These are phyloP conservation scores for Coemansia sp. DNA, from an alignment of 192 early-diverging fungal species.

Conservation along the genomic window DNA sequence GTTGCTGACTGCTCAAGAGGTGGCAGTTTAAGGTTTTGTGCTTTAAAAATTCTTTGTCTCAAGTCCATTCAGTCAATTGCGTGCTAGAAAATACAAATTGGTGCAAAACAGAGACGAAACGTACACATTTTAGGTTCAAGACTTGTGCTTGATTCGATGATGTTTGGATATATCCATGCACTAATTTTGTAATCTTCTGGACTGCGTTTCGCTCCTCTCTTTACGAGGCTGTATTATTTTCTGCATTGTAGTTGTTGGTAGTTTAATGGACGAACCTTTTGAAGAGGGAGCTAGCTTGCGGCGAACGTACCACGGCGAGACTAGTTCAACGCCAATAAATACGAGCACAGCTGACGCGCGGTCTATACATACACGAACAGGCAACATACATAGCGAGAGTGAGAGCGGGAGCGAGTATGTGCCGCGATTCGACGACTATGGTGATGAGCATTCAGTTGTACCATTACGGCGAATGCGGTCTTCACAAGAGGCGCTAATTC, in stretches of 20 bases:
- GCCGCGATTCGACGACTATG: constrained; percentile 22
- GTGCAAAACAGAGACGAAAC: background rate
- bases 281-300: constrained; percentile 1
- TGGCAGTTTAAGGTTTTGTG: background rate
- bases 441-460: constrained; percentile 13
- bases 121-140: background rate
- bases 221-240: background rate
- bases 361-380: background rate
- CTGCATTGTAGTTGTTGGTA: background rate
- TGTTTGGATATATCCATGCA: background rate
- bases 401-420: constrained; percentile 10
- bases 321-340: background rate
- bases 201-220: too few relatives aligned
- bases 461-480: constrained; percentile 34
- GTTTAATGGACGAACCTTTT: background rate
- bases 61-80: background rate
- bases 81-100: background rate
- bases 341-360: background rate
- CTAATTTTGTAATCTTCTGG: background rate
- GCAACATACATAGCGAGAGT: background rate
- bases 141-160: too few relatives aligned
- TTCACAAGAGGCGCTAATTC: constrained; percentile 44
- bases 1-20: background rate
- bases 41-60: background rate
- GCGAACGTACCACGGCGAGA: constrained; percentile 2